Evolutionary conservation across 202 grass and related monocot species (phyloP).

Genomic region (Zizania palustris): DNA sequence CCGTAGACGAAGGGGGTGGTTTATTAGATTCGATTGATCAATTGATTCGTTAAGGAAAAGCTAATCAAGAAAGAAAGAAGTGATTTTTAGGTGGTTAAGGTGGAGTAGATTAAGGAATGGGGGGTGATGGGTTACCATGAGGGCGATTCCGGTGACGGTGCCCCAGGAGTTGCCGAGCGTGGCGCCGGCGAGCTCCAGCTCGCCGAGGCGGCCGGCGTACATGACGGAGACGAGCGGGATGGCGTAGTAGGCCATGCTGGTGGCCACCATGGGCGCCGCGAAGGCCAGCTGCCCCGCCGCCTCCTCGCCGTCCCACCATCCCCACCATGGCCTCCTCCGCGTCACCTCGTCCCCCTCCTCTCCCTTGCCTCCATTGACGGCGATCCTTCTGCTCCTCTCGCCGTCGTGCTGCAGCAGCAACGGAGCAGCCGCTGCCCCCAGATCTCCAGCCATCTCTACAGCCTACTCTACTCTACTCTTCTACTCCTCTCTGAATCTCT

Average conservation of each 20-base stretch:
- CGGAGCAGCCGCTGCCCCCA: constrained; percentile 33
- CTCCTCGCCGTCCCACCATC: constrained; percentile 52
- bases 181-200: constrained; percentile 71
- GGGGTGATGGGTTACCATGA: constrained; percentile 53
- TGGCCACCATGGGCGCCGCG: constrained; percentile 74
- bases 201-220: constrained; percentile 82
- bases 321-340: constrained; percentile 25
- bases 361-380: not conserved
- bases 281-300: constrained; percentile 57
- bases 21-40: not conserved
- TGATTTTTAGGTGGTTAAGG: not conserved
- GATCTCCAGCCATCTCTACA: constrained; percentile 13
- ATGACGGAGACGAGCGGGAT: constrained; percentile 84
- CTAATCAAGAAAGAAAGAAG: not conserved
- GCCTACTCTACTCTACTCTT: not conserved
- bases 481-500: not conserved
- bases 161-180: constrained; percentile 88
- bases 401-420: constrained; percentile 9
- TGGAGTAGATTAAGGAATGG: not conserved
- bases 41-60: not conserved
- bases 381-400: not conserved
- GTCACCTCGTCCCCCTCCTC: not conserved
- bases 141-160: constrained; percentile 79
- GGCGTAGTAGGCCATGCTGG: constrained; percentile 79
- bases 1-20: not conserved